Evolutionary conservation across 192 early-diverging fungal species (phyloP), one percentile per base, ranked within the genome.

Genomic region (Linnemannia exigua): DNA sequence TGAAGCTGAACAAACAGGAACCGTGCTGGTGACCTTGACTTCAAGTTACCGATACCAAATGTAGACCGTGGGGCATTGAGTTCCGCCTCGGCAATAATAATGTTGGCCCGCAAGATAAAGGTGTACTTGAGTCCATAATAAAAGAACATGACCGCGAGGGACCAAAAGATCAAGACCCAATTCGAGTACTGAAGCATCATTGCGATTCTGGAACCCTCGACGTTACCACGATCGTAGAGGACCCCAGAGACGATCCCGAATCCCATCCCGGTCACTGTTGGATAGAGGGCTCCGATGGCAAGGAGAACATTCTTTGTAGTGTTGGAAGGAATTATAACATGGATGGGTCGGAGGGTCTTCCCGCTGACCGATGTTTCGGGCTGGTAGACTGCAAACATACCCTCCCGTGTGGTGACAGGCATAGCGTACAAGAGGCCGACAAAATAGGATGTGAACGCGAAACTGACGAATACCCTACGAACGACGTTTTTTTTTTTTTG

Each of bases 41-140:
- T 76, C 17, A 86, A 44, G 58, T 79, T 80, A 25, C 78, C 75
- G 35, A 86, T 79, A 3, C 84, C 84, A 61, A 86, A 86, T 0
- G 84, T 74, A 14, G 70, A 70, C 3, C 78, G 67, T 1, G 84
- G 84, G 9, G 84, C 75, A 12, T 86, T 86, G 63, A 86, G 84
- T 12, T 74, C 84, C 16, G 67, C 44, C 17, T 86, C 84, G 1
- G 84, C 84, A 51, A 86, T 68, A 78, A 86, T 80, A 61, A 86
- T 86, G 28, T 86, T 86, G 61, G 84, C 79, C 9, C 84, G 68
- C 33, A 86, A 74, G 28, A 86, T 86, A 47, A 86, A 86, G 19
- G 78, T 86, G 46, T 86, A 86, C 72, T 86, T 86, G 67, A 86
- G 61, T 5, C 84, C 84, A 37, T 86, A 86, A 35, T 86, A 86